Conservation (phyloP, 495 filamentous ascomycete species). For the Lasiosphaeria hispida region DNA sequence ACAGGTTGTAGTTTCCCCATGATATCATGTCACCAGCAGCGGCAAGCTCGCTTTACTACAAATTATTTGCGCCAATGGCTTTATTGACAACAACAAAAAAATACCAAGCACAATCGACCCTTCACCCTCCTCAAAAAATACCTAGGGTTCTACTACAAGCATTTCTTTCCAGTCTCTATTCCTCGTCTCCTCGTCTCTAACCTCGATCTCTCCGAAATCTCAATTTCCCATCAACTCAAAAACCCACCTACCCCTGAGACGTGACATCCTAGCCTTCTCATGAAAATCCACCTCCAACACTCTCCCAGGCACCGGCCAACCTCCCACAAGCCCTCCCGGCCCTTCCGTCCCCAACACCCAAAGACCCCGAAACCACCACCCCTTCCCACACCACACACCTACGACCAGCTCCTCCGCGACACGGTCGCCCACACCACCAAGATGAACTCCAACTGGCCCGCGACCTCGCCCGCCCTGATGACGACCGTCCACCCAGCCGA, state of each 20-base stretch:
- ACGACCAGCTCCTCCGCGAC: background rate
- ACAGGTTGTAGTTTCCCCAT: too few relatives aligned
- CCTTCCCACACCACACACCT: background rate
- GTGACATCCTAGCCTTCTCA: background rate
- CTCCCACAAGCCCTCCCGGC: constrained; percentile 11
- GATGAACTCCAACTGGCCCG: background rate
- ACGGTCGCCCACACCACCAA: background rate
- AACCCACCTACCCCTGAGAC: background rate
- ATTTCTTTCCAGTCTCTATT: background rate
- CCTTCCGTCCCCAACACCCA: background rate
- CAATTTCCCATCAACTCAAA: background rate
- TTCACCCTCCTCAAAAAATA: too few relatives aligned
- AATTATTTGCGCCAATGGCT: too few relatives aligned
- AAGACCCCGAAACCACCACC: background rate
- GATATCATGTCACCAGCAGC: too few relatives aligned
- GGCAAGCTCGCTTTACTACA: too few relatives aligned
- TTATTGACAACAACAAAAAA: too few relatives aligned
- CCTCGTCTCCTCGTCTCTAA: background rate
- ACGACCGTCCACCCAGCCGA: background rate
- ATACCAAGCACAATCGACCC: too few relatives aligned
- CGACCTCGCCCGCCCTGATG: too few relatives aligned
- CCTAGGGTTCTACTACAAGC: background rate
- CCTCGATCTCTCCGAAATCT: background rate
- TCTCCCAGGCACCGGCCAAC: constrained; percentile 5
- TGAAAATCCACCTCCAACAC: constrained; percentile 7